Conservation (phyloP, 1,284 basidiomycete genomes). For the Cutaneotrichosporon mucoides region DNA sequence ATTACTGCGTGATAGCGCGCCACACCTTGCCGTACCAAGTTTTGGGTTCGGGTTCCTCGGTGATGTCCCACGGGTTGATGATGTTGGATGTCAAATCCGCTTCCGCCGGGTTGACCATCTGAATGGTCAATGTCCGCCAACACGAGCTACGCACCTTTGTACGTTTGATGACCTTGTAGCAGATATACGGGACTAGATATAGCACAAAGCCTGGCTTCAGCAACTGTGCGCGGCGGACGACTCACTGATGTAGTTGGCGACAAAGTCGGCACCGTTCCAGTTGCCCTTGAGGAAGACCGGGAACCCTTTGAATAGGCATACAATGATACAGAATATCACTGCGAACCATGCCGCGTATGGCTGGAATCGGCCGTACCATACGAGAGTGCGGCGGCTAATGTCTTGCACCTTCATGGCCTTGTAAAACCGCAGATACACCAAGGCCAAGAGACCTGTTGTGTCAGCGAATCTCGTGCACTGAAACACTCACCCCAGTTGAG, state of each 20-base stretch:
- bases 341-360: conserved; percentile 29
- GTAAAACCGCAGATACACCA: conserved; percentile 49
- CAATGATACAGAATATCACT: conserved; percentile 20
- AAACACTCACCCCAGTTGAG: conserved; percentile 3
- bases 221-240: background rate
- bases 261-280: conserved; percentile 10
- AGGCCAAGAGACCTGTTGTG: conserved; percentile 24
- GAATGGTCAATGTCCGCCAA: background rate
- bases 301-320: conserved; percentile 32
- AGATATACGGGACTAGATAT: conserved; percentile 69
- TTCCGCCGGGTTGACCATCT: conserved; percentile 10
- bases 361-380: conserved; percentile 27
- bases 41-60: conserved; percentile 10
- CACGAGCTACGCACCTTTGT: conserved; percentile 17
- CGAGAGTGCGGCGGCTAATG: conserved; percentile 17
- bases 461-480: no score
- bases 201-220: conserved; percentile 33
- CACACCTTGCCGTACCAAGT: conserved; percentile 13
- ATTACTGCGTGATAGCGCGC: conserved; percentile 5
- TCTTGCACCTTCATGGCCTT: conserved; percentile 30
- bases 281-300: conserved; percentile 24
- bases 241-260: conserved; percentile 31
- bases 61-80: conserved; percentile 18
- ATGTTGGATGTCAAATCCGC: conserved; percentile 14
- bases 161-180: conserved; percentile 36